phyloP scores from a whole-genome alignment of 495 filamentous ascomycete genomes.

The Barbatosphaeria neglecta region DNA sequence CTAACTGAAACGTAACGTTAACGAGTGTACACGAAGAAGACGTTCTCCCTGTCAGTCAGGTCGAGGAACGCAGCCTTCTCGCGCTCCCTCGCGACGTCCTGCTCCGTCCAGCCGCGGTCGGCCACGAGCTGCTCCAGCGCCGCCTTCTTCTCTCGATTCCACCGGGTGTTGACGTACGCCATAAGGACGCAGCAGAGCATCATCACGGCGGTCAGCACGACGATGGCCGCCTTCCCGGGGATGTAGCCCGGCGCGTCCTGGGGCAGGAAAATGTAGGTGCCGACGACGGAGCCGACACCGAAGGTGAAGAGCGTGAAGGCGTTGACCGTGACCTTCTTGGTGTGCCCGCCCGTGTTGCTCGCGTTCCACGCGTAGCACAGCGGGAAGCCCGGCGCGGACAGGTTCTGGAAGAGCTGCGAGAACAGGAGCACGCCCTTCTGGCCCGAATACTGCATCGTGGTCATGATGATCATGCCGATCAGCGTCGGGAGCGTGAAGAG shows the following conservation, averaged over 20 bases:
- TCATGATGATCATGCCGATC: conserved; percentile 4
- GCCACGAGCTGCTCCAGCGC: not conserved
- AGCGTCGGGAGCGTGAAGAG: conserved; percentile 1
- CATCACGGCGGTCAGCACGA: not conserved
- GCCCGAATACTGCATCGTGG: conserved; percentile 2
- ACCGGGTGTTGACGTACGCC: not conserved
- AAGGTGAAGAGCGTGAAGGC: conserved; percentile 3
- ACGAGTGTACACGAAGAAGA: conserved; percentile 1
- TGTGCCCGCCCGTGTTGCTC: not conserved
- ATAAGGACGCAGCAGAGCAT: not conserved
- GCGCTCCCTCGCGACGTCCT: conserved; percentile 1
- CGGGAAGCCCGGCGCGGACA: conserved; percentile 1
- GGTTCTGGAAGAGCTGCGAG: conserved; percentile 2
- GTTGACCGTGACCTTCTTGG: conserved; percentile 3
- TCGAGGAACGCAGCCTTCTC: conserved; percentile 3
- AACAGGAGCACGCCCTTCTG: conserved; percentile 1
- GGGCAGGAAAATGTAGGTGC: conserved; percentile 3
- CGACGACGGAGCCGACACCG: conserved; percentile 1
- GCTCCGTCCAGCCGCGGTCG: conserved; percentile 1
- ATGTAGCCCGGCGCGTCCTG: conserved; percentile 2
- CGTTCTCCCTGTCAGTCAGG: conserved; percentile 1
- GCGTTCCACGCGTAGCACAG: conserved; percentile 2
- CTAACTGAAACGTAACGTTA: no score
- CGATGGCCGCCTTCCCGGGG: conserved; percentile 2
- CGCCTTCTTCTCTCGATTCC: conserved; percentile 1